These are phyloP conservation scores for Rhodosporidiobolus sp. DNA, from an alignment of 768 basidiomycete genomes.

Conservation along the genomic window DNA sequence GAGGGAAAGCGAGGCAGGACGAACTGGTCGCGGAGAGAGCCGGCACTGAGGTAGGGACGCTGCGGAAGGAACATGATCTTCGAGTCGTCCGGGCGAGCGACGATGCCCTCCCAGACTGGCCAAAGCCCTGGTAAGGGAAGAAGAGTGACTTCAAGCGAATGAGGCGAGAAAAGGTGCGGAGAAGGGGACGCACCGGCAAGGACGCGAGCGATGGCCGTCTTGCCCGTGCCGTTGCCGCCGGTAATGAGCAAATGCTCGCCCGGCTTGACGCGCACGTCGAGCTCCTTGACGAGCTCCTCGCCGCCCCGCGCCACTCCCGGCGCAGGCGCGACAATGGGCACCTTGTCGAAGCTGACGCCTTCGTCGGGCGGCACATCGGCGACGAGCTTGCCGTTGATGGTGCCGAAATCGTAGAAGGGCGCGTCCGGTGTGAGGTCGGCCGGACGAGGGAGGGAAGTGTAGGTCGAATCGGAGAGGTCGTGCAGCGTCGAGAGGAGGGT, in stretches of 20 bases:
- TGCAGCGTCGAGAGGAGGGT: constrained; percentile 81
- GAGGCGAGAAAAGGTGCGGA: too few relatives aligned
- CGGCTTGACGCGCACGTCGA: constrained; percentile 60
- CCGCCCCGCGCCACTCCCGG: constrained; percentile 50
- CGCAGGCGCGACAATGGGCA: constrained; percentile 53
- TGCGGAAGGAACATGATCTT: constrained; percentile 71
- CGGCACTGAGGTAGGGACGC: constrained; percentile 84
- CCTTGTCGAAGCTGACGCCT: constrained; percentile 47
- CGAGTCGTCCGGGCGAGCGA: constrained; percentile 56
- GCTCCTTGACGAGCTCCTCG: constrained; percentile 64
- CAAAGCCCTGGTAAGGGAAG: constrained; percentile 56
- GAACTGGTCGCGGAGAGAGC: constrained; percentile 79
- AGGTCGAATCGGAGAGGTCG: constrained; percentile 56
- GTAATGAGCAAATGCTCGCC: constrained; percentile 92
- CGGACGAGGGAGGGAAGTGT: constrained; percentile 54
- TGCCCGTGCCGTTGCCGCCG: constrained; percentile 57
- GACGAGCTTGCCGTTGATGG: constrained; percentile 60
- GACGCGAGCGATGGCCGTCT: constrained; percentile 55
- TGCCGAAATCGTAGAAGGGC: constrained; percentile 60
- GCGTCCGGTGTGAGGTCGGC: constrained; percentile 49
- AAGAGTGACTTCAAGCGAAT: neutral
- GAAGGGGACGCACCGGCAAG: constrained; percentile 59
- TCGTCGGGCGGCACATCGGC: constrained; percentile 1
- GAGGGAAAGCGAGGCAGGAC: constrained; percentile 34
- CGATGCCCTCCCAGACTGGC: constrained; percentile 56